Evolutionary conservation across 2,329 filamentous ascomycete species (phyloP), one percentile per base, ranked within the genome.

Genomic region (Setomelanomma holmii): DNA sequence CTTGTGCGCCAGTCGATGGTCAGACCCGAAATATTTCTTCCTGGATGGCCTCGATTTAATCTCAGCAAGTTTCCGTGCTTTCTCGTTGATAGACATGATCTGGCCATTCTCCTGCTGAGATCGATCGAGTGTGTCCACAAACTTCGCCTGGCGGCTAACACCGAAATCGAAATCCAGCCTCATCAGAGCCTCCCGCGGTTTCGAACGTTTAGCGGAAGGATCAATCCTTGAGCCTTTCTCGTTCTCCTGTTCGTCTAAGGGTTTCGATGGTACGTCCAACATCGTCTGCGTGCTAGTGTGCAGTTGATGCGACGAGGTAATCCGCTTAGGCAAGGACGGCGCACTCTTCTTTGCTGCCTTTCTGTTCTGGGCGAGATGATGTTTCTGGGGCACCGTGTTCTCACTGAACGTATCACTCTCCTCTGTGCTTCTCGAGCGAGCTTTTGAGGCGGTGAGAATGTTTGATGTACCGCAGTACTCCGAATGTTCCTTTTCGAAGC

Each of bases 31-130:
- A 7, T 53, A 54, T 12, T 66, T 56, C 52, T 78, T 79, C 27
- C 74, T 66, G 1, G 66, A 69, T 3, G 73, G 73, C 1, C 76
- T 67, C 12, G 52, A 45, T 52, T 56, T 59, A 47, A 70, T 71
- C 35, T 67, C 58, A 24, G 45, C 51, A 24, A 68, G 63, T 41
- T 66, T 69, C 14, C 24, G 23, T 16, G 52, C 43, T 17, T 53
- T 69, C 8, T 68, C 60, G n/a, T 43, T 47, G 23, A 55, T 21
- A 0, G 57, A 64, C 66, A 68, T 66, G 11, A 36, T 49, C 33
- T 64, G 56, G 3, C 60, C 53, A 4, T 57, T 52, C 3, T 46
- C 35, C 40, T 38, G 39, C 11, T 8, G 23, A 17, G 21, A 40
- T 33, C 53, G 51, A 8, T 45, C 48, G 17, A 55, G 56, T 5